These are phyloP conservation scores for Mycena filopes DNA, from an alignment of 768 basidiomycete genomes.

Conservation along the genomic window DNA sequence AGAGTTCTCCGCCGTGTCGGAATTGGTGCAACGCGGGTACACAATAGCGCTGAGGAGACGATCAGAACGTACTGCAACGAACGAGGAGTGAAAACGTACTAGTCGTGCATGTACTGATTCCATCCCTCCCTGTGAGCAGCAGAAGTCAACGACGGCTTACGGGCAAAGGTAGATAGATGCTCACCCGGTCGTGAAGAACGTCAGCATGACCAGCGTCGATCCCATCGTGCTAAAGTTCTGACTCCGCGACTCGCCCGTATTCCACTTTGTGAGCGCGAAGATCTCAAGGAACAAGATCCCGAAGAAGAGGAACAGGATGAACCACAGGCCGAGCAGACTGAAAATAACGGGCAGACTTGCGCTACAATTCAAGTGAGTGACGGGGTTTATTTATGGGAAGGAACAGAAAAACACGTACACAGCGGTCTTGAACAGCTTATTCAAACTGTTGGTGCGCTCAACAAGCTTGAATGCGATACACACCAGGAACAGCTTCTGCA, in stretches of 20 bases:
- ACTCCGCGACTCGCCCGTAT: conserved; percentile 69
- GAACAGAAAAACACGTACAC: conserved; percentile 66
- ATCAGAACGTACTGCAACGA: conserved; percentile 17
- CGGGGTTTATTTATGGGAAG: not conserved
- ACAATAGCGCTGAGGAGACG: conserved; percentile 65
- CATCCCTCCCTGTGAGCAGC: conserved; percentile 79
- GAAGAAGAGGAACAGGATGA: conserved; percentile 91
- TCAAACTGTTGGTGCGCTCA: conserved; percentile 86
- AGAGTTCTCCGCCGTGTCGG: conserved; percentile 61
- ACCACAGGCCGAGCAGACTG: conserved; percentile 88
- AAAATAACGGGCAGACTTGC: conserved; percentile 88
- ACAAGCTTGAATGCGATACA: conserved; percentile 95
- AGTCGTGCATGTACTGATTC: conserved; percentile 99
- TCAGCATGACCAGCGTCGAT: conserved; percentile 86
- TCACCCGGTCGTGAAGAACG: conserved; percentile 94
- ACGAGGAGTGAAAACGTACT: conserved; percentile 57
- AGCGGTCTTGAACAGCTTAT: conserved; percentile 96
- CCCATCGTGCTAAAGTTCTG: conserved; percentile 86
- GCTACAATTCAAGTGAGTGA: conserved; percentile 50
- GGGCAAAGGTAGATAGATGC: conserved; percentile 37
- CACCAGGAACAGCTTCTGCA: conserved; percentile 93
- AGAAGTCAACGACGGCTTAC: not conserved
- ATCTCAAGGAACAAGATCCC: conserved; percentile 90
- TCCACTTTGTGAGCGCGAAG: conserved; percentile 92
- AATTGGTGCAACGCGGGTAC: conserved; percentile 85